Base-by-base conservation (phyloP, 495 filamentous ascomycete genomes). In the Umbilicaria muhlenbergii region DNA sequence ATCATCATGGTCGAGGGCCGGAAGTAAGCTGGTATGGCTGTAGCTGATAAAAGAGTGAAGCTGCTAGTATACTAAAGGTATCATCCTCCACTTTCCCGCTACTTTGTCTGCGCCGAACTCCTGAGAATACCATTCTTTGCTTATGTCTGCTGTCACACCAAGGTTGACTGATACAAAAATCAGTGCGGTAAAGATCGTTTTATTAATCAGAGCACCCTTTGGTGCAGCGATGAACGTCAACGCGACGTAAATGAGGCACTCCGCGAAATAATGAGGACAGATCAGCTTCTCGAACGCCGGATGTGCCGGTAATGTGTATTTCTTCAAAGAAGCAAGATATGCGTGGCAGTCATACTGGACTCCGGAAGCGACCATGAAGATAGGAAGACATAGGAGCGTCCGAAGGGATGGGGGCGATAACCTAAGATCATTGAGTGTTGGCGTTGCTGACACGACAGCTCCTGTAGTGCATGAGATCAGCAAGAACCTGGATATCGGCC, bases 191-290 rank as follows among this genome's bases (percentile, higher is more conserved):
- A 78, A 49, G 39, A 96, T 53, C 1, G 89, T 92, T 53, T 65
- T 73, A 59, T 96, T 96, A 21, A 83, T 52, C 44, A 70, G 46
- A 39, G 65, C 52, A 8, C 71, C 73, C 5, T 51, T 45, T 0
- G 86, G 88, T 4, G 87, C 85, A 34, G 79, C 79, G 12, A 83
- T 52, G 17, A 93, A 52, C 2, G 85, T 73, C 47, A 96, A 58
- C n/a, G 78, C 74, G 21, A 87, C 49, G 54, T 96, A 95, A 45
- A 94, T 75, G 2, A 83, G 39, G 53, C 85, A 86, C 57, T 96
- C 92, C 38, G 80, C 81, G 0, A 79, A 80, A 58, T 95, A 98
- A 63, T 96, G 91, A n/a, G 92, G 87, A 47, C 79, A 92, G 10
- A 94, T 62, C 14, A 89, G 50, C 28, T 54, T 61, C 33, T 63